These are phyloP conservation scores for Heritiera fomes DNA, from an alignment of 345 rosid species.

Conservation along the genomic window DNA sequence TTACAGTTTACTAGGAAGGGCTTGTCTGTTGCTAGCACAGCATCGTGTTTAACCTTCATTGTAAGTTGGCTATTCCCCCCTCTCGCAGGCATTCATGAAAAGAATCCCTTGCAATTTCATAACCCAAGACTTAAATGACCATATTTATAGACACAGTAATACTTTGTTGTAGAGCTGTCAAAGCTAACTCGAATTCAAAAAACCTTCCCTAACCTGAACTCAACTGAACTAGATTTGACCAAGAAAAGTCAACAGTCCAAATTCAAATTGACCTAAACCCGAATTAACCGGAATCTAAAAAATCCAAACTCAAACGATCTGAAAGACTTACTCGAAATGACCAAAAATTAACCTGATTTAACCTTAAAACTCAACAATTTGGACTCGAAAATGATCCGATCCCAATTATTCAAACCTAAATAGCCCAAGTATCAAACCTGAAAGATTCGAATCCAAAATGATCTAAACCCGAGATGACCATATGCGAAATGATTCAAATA, in stretches of 20 bases:
- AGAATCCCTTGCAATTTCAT: not conserved
- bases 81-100: not conserved
- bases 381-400: not conserved
- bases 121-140: not conserved
- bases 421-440: not conserved
- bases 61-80: slow-evolving; percentile 44
- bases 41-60: slow-evolving; percentile 86
- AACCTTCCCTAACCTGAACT: too few species aligned
- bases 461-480: not conserved
- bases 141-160: not conserved
- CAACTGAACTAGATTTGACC: not conserved
- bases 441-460: too few species aligned
- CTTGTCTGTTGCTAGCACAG: slow-evolving; percentile 91
- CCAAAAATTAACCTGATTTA: not conserved
- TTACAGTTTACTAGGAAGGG: slow-evolving; percentile 89
- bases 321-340: not conserved
- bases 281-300: not conserved
- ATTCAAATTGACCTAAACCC: not conserved
- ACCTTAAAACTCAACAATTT: not conserved
- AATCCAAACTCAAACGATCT: not conserved
- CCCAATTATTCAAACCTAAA: not conserved
- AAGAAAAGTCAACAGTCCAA: too few species aligned
- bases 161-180: not conserved
- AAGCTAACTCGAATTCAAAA: too few species aligned
- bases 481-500: too few species aligned